Evolutionary conservation across 441 rosid genomes (phyloP), one percentile per base, ranked within the genome.

Genomic region (Cnidoscolus chayamansa): DNA sequence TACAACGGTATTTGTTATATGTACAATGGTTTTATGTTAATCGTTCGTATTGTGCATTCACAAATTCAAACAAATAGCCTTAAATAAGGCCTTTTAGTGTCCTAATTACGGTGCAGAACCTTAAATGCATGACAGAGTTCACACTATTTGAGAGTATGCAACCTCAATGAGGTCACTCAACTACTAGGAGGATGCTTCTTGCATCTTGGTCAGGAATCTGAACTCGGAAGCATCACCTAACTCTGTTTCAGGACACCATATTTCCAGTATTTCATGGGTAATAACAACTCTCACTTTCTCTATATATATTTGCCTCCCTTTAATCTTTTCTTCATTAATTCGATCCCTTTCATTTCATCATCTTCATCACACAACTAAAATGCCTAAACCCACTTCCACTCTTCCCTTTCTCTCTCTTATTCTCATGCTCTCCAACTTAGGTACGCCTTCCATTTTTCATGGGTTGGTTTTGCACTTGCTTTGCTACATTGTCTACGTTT

Each of bases 301-400:
- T 5, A 40, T 65, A 31, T 67, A 35, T 67, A 32, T 67, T 48
- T 8, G 20, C 16, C 19, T 30, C 25, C 49, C 30, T 51, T 25
- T 50, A 15, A 7, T 5, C 7, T 2, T 58, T 58, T 13, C 32
- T 57, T 11, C n/a, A 58, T 58, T 30, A 30, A 15, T 61, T 64
- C 49, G 25, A 25, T 25, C n/a, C 15, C 25, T 25, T 25, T 25
- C 25, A 25, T 25, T n/a, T 64, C 13, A 10, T 3, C 13, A 50
- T 51, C 40, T 72, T 68, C 40, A 3, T 40, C 70, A 72, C 9
- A 3, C 67, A 50, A 66, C 30, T 40, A 53, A 48, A 40, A 79
- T 79, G 82, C 37, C 72, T 47, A 68, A 67, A 32, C 55, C 35
- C 43, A 58, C 40, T 67, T 62, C 58, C 61, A 20, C 15, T 43